Evolutionary conservation across 2,329 filamentous ascomycete species (phyloP).

Genomic region (Penicillium sp.): DNA sequence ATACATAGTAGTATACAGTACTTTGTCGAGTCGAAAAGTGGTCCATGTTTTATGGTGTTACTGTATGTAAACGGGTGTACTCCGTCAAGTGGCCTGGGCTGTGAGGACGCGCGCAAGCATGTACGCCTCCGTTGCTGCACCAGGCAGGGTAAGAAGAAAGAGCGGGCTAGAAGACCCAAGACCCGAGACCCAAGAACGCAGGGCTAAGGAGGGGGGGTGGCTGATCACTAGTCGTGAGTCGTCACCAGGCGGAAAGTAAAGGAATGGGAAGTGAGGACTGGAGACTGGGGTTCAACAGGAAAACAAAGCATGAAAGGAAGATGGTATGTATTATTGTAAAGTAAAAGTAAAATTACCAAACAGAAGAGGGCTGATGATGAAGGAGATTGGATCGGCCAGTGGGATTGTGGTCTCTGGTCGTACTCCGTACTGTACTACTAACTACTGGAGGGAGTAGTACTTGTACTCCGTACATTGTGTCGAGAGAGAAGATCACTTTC

Average conservation of each 20-base stretch:
- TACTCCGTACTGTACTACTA: not conserved
- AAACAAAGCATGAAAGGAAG: conserved; percentile 21
- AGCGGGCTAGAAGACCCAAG: conserved; percentile 13
- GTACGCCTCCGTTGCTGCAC: conserved; percentile 32
- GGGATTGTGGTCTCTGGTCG: not conserved
- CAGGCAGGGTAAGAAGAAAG: conserved; percentile 32
- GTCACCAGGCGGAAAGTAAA: conserved; percentile 34
- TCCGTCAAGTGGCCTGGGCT: not conserved
- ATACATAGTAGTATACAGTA: not conserved
- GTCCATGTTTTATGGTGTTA: not conserved
- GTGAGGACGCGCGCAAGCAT: conserved; percentile 29
- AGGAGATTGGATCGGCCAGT: not conserved
- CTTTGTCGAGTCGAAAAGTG: not conserved
- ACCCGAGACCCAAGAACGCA: conserved; percentile 16
- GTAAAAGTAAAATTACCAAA: conserved; percentile 9
- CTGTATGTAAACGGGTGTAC: not conserved
- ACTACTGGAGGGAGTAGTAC: too few species aligned
- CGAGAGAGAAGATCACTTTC: conserved; percentile 26
- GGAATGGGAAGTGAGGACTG: conserved; percentile 30
- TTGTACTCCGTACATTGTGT: not conserved
- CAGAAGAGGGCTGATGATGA: conserved; percentile 12
- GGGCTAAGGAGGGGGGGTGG: conserved; percentile 33
- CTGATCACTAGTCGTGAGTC: conserved; percentile 38
- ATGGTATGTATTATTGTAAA: not conserved
- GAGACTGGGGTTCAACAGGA: conserved; percentile 6